A percentile compares a stretch with the other conserved stretches of the same genome.
These are phyloP conservation scores for Cyclotella baltica DNA, from an alignment of 108 stramenopile species.

Conservation along the genomic window DNA sequence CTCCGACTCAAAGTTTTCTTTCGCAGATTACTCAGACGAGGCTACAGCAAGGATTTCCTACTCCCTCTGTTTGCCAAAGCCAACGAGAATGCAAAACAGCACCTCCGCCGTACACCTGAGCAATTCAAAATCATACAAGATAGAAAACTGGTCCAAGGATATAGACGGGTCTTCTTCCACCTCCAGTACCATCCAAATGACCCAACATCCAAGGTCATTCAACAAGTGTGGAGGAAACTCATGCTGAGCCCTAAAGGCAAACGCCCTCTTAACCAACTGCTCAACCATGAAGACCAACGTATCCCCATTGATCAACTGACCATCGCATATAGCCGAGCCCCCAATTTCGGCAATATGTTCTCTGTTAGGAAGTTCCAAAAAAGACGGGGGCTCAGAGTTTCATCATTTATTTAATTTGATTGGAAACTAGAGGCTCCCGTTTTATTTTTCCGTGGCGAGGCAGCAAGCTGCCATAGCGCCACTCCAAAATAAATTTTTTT, in stretches of 20 bases:
- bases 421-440: background rate
- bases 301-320: constrained; percentile 2
- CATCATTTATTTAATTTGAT: background rate
- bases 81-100: constrained; percentile 15
- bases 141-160: background rate
- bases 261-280: background rate
- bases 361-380: constrained; percentile 6
- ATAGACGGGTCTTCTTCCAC: constrained; percentile 23
- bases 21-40: constrained; percentile 26
- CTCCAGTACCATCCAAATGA: constrained; percentile 20
- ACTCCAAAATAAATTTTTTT: constrained; percentile 8
- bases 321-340: constrained; percentile 12
- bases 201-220: background rate
- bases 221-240: background rate
- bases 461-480: background rate
- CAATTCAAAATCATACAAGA: background rate
- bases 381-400: background rate
- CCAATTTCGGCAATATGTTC: constrained; percentile 12
- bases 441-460: constrained; percentile 17
- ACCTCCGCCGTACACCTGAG: background rate
- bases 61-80: constrained; percentile 36
- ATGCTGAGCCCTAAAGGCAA: background rate
- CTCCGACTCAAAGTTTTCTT: constrained; percentile 29
- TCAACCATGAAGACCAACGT: background rate
- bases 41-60: constrained; percentile 7